Evolutionary conservation across 441 rosid species (phyloP).

Genomic region (Monsonia emarginata): DNA sequence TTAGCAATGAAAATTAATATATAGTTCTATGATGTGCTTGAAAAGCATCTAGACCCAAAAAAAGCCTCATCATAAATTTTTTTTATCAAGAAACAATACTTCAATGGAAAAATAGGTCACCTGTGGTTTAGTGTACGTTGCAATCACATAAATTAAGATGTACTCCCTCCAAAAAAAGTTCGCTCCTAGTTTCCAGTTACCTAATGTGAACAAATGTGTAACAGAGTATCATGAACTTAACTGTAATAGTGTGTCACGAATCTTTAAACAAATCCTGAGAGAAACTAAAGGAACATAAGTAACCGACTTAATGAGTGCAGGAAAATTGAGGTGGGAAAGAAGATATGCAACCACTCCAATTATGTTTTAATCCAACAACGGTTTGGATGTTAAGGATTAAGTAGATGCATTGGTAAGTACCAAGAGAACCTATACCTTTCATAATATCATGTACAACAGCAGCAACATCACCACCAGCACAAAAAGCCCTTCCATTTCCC

Average conservation of each 20-base stretch:
- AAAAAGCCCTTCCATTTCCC: constrained; percentile 62
- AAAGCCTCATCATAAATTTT: no score
- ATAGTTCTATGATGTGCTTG: neutral
- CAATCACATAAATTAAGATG: constrained; percentile 54
- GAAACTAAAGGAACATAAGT: no score
- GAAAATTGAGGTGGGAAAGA: no score
- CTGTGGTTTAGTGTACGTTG: constrained; percentile 68
- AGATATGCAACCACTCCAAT: neutral
- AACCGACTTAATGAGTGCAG: no score
- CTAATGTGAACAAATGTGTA: constrained; percentile 26
- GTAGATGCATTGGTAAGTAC: no score
- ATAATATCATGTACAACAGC: constrained; percentile 38
- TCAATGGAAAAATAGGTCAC: no score
- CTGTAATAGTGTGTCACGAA: no score
- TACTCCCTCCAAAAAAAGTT: constrained; percentile 39
- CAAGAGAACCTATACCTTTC: constrained; percentile 21
- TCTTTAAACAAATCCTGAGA: no score
- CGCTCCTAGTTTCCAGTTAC: constrained; percentile 49
- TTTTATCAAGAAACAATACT: no score
- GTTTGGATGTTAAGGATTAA: no score
- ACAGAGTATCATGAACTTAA: no score
- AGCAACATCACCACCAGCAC: constrained; percentile 57
- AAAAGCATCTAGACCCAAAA: no score
- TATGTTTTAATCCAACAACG: neutral
- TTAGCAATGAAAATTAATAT: constrained; percentile 12